Conservation (phyloP, 1,284 basidiomycete genomes). For the Pyrrhoderma noxium region DNA sequence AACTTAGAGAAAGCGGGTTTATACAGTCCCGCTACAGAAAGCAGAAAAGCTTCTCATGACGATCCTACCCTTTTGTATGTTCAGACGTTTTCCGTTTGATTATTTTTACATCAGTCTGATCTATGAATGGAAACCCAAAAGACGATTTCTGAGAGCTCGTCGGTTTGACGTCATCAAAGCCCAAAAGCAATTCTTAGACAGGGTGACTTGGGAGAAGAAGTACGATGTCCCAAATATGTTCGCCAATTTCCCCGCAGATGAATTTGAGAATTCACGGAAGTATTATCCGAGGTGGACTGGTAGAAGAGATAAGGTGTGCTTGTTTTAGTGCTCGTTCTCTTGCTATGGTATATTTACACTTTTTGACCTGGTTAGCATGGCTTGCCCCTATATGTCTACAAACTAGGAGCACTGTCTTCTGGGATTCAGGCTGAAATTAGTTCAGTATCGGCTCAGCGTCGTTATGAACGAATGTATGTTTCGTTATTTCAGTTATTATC, state of each 20-base stretch:
- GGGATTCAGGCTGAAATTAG: constrained; percentile 54
- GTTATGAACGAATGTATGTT: constrained; percentile 65
- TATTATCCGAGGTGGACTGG: constrained; percentile 79
- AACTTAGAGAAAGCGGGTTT: constrained; percentile 41
- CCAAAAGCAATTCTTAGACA: constrained; percentile 57
- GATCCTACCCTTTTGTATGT: constrained; percentile 62
- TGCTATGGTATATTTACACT: constrained; percentile 6
- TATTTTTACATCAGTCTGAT: not conserved
- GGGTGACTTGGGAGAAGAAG: constrained; percentile 57
- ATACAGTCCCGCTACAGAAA: constrained; percentile 37
- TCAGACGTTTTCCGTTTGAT: not conserved
- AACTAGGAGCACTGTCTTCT: constrained; percentile 46
- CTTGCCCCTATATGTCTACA: constrained; percentile 66
- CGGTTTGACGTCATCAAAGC: constrained; percentile 57
- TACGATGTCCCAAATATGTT: constrained; percentile 58
- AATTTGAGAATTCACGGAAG: constrained; percentile 50
- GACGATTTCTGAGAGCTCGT: constrained; percentile 71
- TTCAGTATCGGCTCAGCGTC: constrained; percentile 41
- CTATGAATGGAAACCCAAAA: not conserved
- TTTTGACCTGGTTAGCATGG: constrained; percentile 40
- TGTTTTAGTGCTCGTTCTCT: not conserved
- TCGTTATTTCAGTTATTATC: constrained; percentile 2
- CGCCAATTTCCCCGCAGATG: constrained; percentile 46
- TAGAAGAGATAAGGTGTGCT: constrained; percentile 56
- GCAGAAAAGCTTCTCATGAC: constrained; percentile 44